These are phyloP conservation scores for Dillenia suffruticosa DNA, from an alignment of 164 flowering plant genomes.

Conservation along the genomic window DNA sequence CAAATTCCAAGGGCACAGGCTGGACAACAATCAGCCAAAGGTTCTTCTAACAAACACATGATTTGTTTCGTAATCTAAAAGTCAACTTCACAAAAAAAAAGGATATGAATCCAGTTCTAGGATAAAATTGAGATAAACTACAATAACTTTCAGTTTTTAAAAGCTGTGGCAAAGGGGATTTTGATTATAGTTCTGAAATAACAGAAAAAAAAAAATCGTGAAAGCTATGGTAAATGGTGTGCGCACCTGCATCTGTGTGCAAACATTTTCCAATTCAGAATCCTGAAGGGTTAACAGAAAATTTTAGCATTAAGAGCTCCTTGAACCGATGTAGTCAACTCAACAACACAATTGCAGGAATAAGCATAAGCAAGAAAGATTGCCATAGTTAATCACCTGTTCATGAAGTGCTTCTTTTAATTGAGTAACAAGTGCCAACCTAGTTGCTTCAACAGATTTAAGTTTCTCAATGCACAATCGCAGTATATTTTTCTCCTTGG, in stretches of 20 bases:
- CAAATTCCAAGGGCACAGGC: no score
- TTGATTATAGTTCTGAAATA: not conserved
- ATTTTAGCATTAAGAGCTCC: slow-evolving; percentile 11
- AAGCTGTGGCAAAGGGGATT: no score
- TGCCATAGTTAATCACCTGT: slow-evolving; percentile 46
- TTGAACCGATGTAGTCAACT: slow-evolving; percentile 2
- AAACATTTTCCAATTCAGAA: slow-evolving; percentile 86
- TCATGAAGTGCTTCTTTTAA: slow-evolving; percentile 79
- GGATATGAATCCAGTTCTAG: no score
- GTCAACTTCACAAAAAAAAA: no score
- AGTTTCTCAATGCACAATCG: slow-evolving; percentile 81
- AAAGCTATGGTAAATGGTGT: not conserved
- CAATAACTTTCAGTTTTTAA: no score
- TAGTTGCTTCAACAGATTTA: slow-evolving; percentile 63
- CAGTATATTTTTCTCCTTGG: slow-evolving; percentile 67
- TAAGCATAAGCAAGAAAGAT: no score
- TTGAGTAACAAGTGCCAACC: slow-evolving; percentile 67
- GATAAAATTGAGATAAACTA: no score
- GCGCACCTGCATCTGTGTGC: slow-evolving; percentile 90
- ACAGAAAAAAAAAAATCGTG: slow-evolving; percentile 3
- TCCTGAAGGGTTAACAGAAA: slow-evolving; percentile 42
- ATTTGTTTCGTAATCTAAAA: no score
- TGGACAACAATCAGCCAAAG: no score
- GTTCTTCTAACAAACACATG: no score
- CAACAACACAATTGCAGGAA: no score